Evolutionary conservation across 73 alveolate species (phyloP).

Genomic region (Durusdinium trenchii): DNA sequence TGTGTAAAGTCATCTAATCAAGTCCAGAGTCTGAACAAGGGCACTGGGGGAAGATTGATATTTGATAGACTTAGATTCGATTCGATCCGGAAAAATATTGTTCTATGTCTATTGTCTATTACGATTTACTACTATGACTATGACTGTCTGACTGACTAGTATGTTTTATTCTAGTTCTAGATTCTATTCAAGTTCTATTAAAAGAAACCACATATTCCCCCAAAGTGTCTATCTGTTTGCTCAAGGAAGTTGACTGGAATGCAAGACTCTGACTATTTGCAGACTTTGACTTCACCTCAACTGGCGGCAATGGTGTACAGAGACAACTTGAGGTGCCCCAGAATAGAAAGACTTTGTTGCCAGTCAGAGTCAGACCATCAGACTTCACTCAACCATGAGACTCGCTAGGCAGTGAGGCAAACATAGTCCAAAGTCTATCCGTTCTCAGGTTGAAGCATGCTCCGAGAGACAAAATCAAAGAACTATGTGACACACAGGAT

Average conservation of each 20-base stretch:
- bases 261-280: background rate
- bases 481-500: background rate
- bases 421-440: background rate
- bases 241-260: conserved; percentile 1
- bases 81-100: background rate
- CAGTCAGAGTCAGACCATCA: background rate
- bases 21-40: background rate
- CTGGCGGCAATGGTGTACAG: conserved; percentile 17
- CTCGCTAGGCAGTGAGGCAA: background rate
- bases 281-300: background rate
- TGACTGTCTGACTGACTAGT: background rate
- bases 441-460: conserved; percentile 32
- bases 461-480: background rate
- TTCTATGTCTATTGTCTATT: background rate
- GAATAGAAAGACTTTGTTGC: background rate
- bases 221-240: background rate
- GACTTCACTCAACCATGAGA: too few relatives aligned
- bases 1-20: background rate
- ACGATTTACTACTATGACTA: background rate
- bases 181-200: background rate
- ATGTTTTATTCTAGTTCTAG: background rate
- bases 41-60: background rate
- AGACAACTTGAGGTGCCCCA: background rate
- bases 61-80: background rate
- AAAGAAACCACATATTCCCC: too few relatives aligned